These are phyloP conservation scores for Lachnellula hyalina DNA, from an alignment of 2,329 filamentous ascomycete genomes.

Conservation along the genomic window DNA sequence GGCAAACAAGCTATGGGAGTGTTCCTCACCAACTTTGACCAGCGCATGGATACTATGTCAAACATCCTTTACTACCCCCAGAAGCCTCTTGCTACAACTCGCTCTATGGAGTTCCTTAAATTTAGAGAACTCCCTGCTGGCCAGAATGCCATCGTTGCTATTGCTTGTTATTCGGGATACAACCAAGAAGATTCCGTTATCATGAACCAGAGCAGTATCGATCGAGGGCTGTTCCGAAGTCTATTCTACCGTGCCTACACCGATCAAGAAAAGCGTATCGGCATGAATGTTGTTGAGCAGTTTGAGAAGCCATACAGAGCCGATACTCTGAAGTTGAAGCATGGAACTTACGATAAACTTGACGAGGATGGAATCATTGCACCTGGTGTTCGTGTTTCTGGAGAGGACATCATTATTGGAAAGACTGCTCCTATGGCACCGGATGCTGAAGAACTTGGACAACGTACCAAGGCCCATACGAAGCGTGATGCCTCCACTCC, in stretches of 20 bases:
- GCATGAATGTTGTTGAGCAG: constrained; percentile 84
- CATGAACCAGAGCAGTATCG: constrained; percentile 99
- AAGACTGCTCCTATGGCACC: constrained; percentile 94
- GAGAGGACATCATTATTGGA: constrained; percentile 98
- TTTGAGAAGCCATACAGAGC: constrained; percentile 92
- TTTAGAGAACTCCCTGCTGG: constrained; percentile 96
- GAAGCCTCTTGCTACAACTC: constrained; percentile 91
- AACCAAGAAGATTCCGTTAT: constrained; percentile 99
- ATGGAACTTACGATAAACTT: constrained; percentile 94
- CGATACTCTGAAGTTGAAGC: constrained; percentile 88
- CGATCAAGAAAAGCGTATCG: constrained; percentile 93
- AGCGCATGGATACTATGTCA: constrained; percentile 99
- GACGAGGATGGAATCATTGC: constrained; percentile 94
- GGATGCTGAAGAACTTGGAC: constrained; percentile 88
- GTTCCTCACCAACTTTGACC: constrained; percentile 93
- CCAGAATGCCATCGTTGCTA: constrained; percentile 97
- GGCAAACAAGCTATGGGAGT: constrained; percentile 99
- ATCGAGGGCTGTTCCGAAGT: constrained; percentile 94
- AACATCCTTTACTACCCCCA: constrained; percentile 99
- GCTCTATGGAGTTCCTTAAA: constrained; percentile 97
- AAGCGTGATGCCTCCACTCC: constrained; percentile 96
- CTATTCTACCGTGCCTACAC: constrained; percentile 97
- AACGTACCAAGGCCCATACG: constrained; percentile 81
- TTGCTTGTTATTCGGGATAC: constrained; percentile 95
- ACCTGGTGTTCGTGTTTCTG: constrained; percentile 89